Conservation (phyloP, 1,284 basidiomycete genomes). For the Tilletia horrida region DNA sequence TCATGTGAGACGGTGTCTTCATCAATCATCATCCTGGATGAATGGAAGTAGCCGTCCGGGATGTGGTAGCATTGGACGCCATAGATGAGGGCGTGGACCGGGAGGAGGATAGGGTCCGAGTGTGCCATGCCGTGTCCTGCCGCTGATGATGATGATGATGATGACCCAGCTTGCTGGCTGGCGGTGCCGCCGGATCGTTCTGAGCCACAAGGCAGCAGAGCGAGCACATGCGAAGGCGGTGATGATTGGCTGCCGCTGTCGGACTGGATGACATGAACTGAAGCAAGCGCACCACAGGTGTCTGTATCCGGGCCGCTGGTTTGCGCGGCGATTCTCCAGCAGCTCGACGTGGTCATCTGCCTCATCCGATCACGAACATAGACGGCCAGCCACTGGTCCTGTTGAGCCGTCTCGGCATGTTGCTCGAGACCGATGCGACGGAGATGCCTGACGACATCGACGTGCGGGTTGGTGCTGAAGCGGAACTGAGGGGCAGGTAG, state of each 20-base stretch:
- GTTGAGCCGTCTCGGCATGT: background rate
- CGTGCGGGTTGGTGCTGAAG: background rate
- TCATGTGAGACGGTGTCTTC: too few relatives aligned
- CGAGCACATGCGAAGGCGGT: background rate
- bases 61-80: constrained; percentile 16
- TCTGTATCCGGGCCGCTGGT: too few relatives aligned
- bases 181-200: too few relatives aligned
- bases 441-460: constrained; percentile 8
- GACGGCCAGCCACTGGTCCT: background rate
- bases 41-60: constrained; percentile 4
- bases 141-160: background rate
- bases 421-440: background rate
- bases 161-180: too few relatives aligned
- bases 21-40: background rate
- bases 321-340: background rate
- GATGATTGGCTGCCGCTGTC: background rate
- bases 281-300: constrained; percentile 2
- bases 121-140: too few relatives aligned
- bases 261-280: too few relatives aligned
- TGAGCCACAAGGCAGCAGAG: background rate
- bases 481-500: too few relatives aligned
- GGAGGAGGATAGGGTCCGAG: background rate
- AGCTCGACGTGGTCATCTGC: background rate
- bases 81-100: constrained; percentile 19
- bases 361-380: background rate